Percentiles rank a stretch among this genome's conserved stretches.
phyloP scores from a whole-genome alignment of 495 filamentous ascomycete species.

The Neurospora sp. region DNA sequence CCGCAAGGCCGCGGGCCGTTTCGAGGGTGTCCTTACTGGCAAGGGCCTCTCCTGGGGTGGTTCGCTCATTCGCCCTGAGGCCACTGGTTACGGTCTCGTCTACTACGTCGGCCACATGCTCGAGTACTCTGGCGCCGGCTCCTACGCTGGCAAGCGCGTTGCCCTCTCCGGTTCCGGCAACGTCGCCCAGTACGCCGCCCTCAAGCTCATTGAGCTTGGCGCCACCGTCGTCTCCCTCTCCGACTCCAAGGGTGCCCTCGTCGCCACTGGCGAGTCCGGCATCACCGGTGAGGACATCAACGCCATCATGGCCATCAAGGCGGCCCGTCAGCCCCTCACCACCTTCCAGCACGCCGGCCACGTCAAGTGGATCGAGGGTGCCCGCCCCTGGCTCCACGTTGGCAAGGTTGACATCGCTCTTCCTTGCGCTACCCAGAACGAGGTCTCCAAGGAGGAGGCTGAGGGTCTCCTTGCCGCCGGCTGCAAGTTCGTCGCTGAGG shows the following conservation, averaged over 20 bases:
- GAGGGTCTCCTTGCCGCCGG: conserved; percentile 67
- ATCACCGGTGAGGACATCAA: conserved; percentile 72
- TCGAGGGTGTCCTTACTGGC: conserved; percentile 92
- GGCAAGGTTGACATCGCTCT: conserved; percentile 84
- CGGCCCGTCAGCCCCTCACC: conserved; percentile 72
- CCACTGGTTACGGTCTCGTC: conserved; percentile 92
- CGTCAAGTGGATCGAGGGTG: conserved; percentile 83
- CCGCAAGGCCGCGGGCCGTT: conserved; percentile 76
- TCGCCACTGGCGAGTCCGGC: conserved; percentile 53
- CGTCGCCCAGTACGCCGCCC: conserved; percentile 94
- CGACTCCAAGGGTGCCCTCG: conserved; percentile 76
- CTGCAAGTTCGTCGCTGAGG: conserved; percentile 83
- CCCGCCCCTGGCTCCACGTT: conserved; percentile 82
- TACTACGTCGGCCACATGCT: conserved; percentile 99
- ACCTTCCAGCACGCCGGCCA: conserved; percentile 44
- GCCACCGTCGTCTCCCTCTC: conserved; percentile 89
- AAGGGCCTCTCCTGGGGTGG: conserved; percentile 93
- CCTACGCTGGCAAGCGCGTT: conserved; percentile 84
- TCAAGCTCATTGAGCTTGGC: conserved; percentile 95
- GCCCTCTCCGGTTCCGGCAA: conserved; percentile 97
- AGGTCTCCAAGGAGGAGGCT: conserved; percentile 85
- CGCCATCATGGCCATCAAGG: conserved; percentile 73
- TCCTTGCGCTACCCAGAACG: conserved; percentile 93
- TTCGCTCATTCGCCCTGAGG: conserved; percentile 89
- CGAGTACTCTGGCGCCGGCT: conserved; percentile 74